Conservation (phyloP, 805 yeast species). For the Vanderwaltozyma yarrowii region DNA sequence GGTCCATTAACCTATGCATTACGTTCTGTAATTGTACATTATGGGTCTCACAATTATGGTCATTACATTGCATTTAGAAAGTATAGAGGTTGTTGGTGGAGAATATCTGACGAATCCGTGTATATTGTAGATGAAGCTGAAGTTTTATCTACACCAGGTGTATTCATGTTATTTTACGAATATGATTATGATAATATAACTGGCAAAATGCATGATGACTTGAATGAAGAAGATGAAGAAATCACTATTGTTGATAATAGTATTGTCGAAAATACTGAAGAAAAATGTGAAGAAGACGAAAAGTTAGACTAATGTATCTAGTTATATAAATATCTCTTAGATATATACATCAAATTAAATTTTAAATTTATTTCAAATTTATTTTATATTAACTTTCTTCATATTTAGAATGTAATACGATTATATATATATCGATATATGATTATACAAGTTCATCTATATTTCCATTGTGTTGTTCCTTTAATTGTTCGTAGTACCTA, state of each 20-base stretch:
- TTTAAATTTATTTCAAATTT: no score
- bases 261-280: conserved; percentile 12
- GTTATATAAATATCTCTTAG: neutral
- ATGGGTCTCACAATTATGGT: conserved; percentile 96
- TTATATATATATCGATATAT: neutral
- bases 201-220: conserved; percentile 23
- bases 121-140: conserved; percentile 71
- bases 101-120: conserved; percentile 84
- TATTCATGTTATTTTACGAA: conserved; percentile 89
- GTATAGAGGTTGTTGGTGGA: conserved; percentile 85
- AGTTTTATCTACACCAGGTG: conserved; percentile 74
- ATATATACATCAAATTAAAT: no score
- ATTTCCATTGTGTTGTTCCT: conserved; percentile 17
- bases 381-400: no score
- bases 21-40: conserved; percentile 83
- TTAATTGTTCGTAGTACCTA: conserved; percentile 9
- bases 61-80: conserved; percentile 87
- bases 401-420: no score
- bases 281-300: conserved; percentile 8
- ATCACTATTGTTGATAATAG: conserved; percentile 6
- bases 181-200: conserved; percentile 31
- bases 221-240: conserved; percentile 8
- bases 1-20: conserved; percentile 53
- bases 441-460: conserved; percentile 18
- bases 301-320: no score